Conservation (phyloP, 163 green algal species). For the Chlorella variabilis region DNA sequence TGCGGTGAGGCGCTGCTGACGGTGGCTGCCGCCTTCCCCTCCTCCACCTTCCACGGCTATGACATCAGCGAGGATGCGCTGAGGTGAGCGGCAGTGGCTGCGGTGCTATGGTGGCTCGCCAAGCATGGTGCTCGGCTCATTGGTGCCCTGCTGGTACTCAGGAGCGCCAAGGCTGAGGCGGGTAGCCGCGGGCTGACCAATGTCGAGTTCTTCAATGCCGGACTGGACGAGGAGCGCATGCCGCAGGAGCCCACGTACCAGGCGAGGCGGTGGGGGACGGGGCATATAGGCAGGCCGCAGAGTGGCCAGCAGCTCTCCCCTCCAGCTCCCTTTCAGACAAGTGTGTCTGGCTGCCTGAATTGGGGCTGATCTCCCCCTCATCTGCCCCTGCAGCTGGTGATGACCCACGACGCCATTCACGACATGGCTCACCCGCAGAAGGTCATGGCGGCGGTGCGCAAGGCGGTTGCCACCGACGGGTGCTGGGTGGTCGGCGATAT, state of each 20-base stretch:
- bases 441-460: slow-evolving; percentile 34
- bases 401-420: slow-evolving; percentile 52
- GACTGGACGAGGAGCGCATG: slow-evolving; percentile 39
- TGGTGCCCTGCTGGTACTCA: neutral
- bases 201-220: slow-evolving; percentile 35
- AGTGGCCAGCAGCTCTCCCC: neutral
- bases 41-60: slow-evolving; percentile 34
- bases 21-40: slow-evolving; percentile 40
- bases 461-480: slow-evolving; percentile 18
- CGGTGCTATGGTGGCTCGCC: neutral
- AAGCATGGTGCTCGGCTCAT: neutral
- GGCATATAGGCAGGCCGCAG: neutral
- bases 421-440: slow-evolving; percentile 43
- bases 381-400: slow-evolving; percentile 19
- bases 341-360: neutral
- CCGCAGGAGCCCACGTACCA: slow-evolving; percentile 5
- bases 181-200: slow-evolving; percentile 28
- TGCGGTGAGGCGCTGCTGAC: slow-evolving; percentile 35
- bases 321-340: too few species aligned
- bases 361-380: neutral
- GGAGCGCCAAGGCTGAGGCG: slow-evolving; percentile 7
- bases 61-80: slow-evolving; percentile 46
- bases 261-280: neutral
- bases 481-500: slow-evolving; percentile 48
- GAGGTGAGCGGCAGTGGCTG: neutral